Percentiles rank a stretch among this genome's conserved stretches.
phyloP scores from a whole-genome alignment of 2,329 filamentous ascomycete genomes.

The Biscogniauxia marginata region DNA sequence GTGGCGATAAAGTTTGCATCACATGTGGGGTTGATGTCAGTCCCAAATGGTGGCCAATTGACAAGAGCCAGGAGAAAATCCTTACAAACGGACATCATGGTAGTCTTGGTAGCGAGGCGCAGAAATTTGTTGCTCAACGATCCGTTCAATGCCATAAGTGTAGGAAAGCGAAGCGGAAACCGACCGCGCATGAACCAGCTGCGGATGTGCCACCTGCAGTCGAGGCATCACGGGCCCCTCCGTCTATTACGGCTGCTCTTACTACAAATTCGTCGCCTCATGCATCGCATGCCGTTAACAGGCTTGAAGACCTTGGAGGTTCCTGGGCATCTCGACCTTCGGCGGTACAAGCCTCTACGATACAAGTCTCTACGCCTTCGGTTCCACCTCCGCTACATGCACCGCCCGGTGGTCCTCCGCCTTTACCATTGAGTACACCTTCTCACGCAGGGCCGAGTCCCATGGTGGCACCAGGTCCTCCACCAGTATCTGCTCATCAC shows the following conservation, averaged over 20 bases:
- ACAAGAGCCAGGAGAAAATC: slow-evolving; percentile 50
- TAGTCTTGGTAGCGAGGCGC: slow-evolving; percentile 52
- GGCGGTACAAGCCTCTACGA: slow-evolving; percentile 18
- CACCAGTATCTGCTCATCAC: slow-evolving; percentile 38
- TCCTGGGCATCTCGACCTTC: slow-evolving; percentile 25
- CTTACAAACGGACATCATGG: slow-evolving; percentile 52
- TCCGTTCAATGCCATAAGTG: slow-evolving; percentile 77
- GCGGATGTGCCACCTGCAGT: slow-evolving; percentile 30
- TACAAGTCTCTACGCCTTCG: slow-evolving; percentile 19
- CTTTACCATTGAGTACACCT: slow-evolving; percentile 26
- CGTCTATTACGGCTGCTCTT: slow-evolving; percentile 22
- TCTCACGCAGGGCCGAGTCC: slow-evolving; percentile 29
- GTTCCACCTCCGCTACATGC: slow-evolving; percentile 24
- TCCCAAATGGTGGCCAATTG: slow-evolving; percentile 69
- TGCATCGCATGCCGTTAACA: slow-evolving; percentile 22
- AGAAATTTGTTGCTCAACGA: slow-evolving; percentile 58
- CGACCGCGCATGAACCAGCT: slow-evolving; percentile 33
- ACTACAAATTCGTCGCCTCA: slow-evolving; percentile 27
- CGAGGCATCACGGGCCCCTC: slow-evolving; percentile 27
- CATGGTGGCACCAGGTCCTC: slow-evolving; percentile 36
- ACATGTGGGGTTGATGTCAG: slow-evolving; percentile 69
- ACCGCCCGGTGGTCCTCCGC: slow-evolving; percentile 22
- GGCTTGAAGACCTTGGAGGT: slow-evolving; percentile 20
- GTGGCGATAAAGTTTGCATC: slow-evolving; percentile 56
- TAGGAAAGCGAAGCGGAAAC: slow-evolving; percentile 52